Base-by-base conservation (phyloP, 192 early-diverging fungal species). In the Entomortierella chlamydospora region DNA sequence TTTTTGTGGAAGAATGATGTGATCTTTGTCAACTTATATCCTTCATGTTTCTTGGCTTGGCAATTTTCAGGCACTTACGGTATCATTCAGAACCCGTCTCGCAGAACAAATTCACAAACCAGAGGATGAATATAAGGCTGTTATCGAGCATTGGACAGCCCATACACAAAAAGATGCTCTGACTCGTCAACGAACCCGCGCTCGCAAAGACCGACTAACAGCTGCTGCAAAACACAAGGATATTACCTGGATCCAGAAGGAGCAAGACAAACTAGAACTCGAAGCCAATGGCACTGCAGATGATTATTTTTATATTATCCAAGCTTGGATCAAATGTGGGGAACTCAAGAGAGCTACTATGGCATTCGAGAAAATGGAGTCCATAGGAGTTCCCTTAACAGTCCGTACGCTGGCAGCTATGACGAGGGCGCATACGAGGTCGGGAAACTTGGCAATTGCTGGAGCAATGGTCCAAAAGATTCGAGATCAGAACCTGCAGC, bases 31-130 rank as follows among this genome's bases (percentile, higher is more conserved):
- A 12, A 20, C 20, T 34, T 4, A 4, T n/a, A 5, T 41, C 0
- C 23, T 3, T 12, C 15, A 1, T 12, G 23, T 45, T 3, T 12
- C 15, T 1, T 12, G 23, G 26, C 11, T 55, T 57, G 26, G 12
- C 37, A n/a, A 57, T 33, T 20, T 47, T 15, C 45, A 79, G 76
- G 76, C 76, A 17, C 50, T 79, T 12, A 79, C 76, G 18, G 76
- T 55, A 11, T 79, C 76, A 5, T 79, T 79, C 68, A 53, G 76
- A 41, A 79, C 61, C 17, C 68, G 76, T 17, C 57, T 79, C 1
- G 76, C 76, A n/a, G 68, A 79, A 30, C 76, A 79, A 39, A 57
- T 66, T 22, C 76, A 79, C n/a, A 79, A 70, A 33, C 68, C 76
- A 11, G 76, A 79, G 43, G 76, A 79, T 37, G 68, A 50, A n/a